A percentile compares a stretch with the other conserved stretches of the same genome.
phyloP scores from a whole-genome alignment of 2,329 filamentous ascomycete species.

The Colletotrichum cereale region DNA sequence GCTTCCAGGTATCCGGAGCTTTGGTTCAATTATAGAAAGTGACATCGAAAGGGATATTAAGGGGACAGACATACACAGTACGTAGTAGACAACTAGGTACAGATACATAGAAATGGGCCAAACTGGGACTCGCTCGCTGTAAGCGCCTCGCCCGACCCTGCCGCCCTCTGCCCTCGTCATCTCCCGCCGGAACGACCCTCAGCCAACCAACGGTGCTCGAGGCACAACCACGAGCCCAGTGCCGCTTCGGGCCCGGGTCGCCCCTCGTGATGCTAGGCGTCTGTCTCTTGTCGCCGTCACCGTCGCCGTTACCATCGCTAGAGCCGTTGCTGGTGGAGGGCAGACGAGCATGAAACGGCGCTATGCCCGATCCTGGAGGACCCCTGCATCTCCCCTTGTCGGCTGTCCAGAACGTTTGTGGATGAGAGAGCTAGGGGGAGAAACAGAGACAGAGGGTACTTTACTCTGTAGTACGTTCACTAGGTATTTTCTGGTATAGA shows the following conservation, averaged over 20 bases:
- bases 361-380: conserved; percentile 33
- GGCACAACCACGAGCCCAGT: conserved; percentile 7
- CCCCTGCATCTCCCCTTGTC: conserved; percentile 13
- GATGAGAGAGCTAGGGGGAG: background rate
- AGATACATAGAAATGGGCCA: background rate
- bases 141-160: conserved; percentile 15
- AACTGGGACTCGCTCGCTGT: background rate
- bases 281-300: background rate
- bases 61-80: too few species aligned
- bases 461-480: too few species aligned
- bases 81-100: too few species aligned
- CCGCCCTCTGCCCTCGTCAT: conserved; percentile 11
- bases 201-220: conserved; percentile 31
- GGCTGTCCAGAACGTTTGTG: conserved; percentile 1
- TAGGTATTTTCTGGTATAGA: too few species aligned
- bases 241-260: conserved; percentile 33
- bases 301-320: background rate
- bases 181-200: conserved; percentile 16
- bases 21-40: background rate
- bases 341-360: conserved; percentile 36
- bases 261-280: too few species aligned
- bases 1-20: background rate
- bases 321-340: conserved; percentile 21
- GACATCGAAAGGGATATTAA: conserved; percentile 11
- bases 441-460: background rate